Evolutionary conservation across 768 basidiomycete genomes (phyloP).

Genomic region (Termitomyces heimii): DNA sequence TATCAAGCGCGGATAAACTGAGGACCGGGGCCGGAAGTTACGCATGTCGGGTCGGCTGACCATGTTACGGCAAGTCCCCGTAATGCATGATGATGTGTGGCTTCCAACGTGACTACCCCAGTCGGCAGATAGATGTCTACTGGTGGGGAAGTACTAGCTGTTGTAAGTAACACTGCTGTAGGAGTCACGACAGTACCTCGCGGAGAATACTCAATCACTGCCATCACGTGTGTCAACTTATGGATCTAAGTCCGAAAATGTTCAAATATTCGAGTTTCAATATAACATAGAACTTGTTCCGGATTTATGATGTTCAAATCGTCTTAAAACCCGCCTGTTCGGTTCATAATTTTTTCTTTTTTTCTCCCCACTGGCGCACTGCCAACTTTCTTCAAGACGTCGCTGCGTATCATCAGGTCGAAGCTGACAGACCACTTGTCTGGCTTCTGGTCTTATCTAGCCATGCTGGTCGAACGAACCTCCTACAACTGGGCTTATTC

Average conservation of each 20-base stretch:
- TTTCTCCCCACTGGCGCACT: not conserved
- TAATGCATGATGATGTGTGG: not conserved
- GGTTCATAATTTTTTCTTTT: not conserved
- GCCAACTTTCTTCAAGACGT: slow-evolving; percentile 10
- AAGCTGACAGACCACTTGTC: slow-evolving; percentile 10
- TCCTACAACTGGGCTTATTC: slow-evolving; percentile 41
- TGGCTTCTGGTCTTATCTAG: slow-evolving; percentile 18
- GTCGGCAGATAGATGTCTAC: not conserved
- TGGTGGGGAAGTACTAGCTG: not conserved
- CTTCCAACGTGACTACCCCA: slow-evolving; percentile 6
- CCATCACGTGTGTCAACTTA: slow-evolving; percentile 12
- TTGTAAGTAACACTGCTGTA: not conserved
- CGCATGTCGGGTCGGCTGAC: slow-evolving; percentile 10
- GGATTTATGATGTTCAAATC: slow-evolving; percentile 11
- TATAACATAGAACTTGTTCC: slow-evolving; percentile 7
- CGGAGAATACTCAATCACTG: not conserved
- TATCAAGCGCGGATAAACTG: slow-evolving; percentile 3
- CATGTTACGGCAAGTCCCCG: not conserved
- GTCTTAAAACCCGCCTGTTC: slow-evolving; percentile 8
- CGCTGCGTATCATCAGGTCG: slow-evolving; percentile 4
- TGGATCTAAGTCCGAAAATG: slow-evolving; percentile 10
- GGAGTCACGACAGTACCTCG: not conserved
- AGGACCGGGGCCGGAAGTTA: slow-evolving; percentile 4
- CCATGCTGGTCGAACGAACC: slow-evolving; percentile 34
- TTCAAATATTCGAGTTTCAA: slow-evolving; percentile 8